These are phyloP conservation scores for Suillus paluster DNA, from an alignment of 768 basidiomycete species.

Conservation along the genomic window DNA sequence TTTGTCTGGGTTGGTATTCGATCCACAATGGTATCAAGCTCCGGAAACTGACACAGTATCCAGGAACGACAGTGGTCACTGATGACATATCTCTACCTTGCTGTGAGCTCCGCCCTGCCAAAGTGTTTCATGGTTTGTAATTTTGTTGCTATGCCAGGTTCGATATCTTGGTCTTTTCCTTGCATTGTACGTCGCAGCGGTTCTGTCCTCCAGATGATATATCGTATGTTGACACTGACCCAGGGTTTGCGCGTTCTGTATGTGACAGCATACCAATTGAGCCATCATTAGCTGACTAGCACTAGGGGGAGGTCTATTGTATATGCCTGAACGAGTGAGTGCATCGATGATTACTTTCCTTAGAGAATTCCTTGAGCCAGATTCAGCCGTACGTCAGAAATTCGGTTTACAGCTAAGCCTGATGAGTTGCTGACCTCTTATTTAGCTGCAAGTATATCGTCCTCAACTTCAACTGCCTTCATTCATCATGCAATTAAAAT, in stretches of 20 bases:
- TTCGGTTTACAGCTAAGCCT: background rate
- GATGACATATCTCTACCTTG: background rate
- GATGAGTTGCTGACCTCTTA: background rate
- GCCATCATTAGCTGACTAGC: background rate
- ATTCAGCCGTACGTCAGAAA: background rate
- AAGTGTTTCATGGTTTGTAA: background rate
- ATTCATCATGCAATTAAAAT: background rate
- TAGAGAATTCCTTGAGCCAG: background rate
- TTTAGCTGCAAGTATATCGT: background rate
- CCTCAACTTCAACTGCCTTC: background rate
- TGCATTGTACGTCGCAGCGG: background rate
- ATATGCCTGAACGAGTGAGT: background rate
- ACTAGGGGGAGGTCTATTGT: background rate
- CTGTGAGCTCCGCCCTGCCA: background rate
- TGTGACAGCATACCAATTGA: background rate
- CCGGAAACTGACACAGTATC: background rate
- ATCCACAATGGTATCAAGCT: background rate
- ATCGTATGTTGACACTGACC: background rate
- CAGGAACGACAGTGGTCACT: background rate
- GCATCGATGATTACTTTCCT: background rate
- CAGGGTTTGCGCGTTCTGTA: constrained; percentile 2
- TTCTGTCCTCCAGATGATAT: background rate
- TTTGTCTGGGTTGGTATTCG: background rate
- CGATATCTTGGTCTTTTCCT: background rate
- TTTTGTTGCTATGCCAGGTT: background rate